Evolutionary conservation across 352 stramenopile genomes (phyloP), one percentile per base, ranked within the genome.

Genomic region (Phytophthora chlamydospora): DNA sequence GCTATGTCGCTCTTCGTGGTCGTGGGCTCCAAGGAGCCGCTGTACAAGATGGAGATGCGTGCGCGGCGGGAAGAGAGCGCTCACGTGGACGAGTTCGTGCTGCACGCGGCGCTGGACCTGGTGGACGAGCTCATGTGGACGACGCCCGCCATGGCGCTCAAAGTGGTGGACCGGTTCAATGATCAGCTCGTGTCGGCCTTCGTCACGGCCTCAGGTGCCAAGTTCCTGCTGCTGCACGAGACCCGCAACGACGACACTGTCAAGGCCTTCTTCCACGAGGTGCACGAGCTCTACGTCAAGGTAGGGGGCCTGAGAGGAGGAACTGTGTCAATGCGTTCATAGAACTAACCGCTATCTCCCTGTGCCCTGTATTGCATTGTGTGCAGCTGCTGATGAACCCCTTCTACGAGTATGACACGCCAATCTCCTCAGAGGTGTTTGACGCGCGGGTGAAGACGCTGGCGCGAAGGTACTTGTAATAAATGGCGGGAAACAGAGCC

Each of bases 271-370:
- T 99, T 99, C 70, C 84, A 97, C 46, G 97, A 99, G 42, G 93
- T 99, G 19, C 97, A 99, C 66, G 96, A 98, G 65, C 84, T 98
- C 42, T 99, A 98, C 69, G 91, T 99, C 32, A 99, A 99, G 88
- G 89, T 97, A 52, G 52, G 39, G 9, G 19, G 16, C 12, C 9
- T 39, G 11, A 12, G 40, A 46, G 9, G 40, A 19, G n/a, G 16
- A 44, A 5, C n/a, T 19, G 14, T 40, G 24, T 33, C 16, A 42
- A 11, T 48, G 12, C 27, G 27, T 45, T 33, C 3, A 40, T 39
- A 42, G 16, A 63, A 29, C 55, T 50, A 36, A 44, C 51, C 35
- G 42, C 24, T 50, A 48, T 16, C 17, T 40, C 71, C 19, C 57
- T 19, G 55, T 27, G 24, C 4, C 24, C 24, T 38, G 12, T 32